A percentile compares a stretch with the other conserved stretches of the same genome.
phyloP scores from a whole-genome alignment of 805 yeast species.

The Zygoascus biomembranicola region DNA sequence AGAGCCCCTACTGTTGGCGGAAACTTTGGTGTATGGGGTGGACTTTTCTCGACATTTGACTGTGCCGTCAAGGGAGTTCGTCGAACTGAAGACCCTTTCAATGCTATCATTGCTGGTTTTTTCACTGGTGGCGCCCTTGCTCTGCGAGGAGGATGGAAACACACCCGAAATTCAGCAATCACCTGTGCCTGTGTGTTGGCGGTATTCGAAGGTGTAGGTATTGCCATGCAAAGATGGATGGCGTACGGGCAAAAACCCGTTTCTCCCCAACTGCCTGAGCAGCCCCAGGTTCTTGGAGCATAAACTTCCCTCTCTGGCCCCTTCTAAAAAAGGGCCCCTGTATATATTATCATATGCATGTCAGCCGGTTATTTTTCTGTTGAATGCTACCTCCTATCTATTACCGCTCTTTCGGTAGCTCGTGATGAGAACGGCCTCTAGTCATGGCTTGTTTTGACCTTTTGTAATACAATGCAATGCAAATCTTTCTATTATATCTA shows the following conservation, averaged over 20 bases:
- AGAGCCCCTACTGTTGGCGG: conserved; percentile 99
- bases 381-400: not conserved
- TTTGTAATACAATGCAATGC: too few relatives aligned
- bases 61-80: conserved; percentile 93
- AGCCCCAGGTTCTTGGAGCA: conserved; percentile 19
- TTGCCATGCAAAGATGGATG: conserved; percentile 85
- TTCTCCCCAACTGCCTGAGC: conserved; percentile 29
- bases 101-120: conserved; percentile 95
- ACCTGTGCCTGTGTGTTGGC: conserved; percentile 96
- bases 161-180: conserved; percentile 91
- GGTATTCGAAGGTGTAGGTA: conserved; percentile 96
- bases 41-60: conserved; percentile 89
- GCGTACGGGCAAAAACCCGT: conserved; percentile 71
- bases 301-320: conserved; percentile 3
- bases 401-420: not conserved
- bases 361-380: not conserved
- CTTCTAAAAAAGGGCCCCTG: not conserved
- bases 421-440: not conserved
- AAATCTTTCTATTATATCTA: too few relatives aligned
- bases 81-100: conserved; percentile 97
- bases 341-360: not conserved
- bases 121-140: conserved; percentile 98
- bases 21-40: conserved; percentile 99
- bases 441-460: not conserved
- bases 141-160: conserved; percentile 97